Conservation (phyloP, 2,329 filamentous ascomycete species). For the Fusarium phyllophilum region DNA sequence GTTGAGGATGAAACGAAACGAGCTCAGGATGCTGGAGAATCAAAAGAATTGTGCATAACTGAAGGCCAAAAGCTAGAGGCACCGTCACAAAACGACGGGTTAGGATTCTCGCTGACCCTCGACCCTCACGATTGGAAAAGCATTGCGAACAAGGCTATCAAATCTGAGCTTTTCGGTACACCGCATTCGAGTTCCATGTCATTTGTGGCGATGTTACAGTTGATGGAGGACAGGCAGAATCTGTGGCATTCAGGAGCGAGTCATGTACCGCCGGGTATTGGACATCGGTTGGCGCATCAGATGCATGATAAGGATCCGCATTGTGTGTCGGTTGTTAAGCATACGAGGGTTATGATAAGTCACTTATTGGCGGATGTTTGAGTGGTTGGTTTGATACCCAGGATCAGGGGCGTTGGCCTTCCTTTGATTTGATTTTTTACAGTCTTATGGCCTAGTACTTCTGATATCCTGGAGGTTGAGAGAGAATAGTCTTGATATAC, state of each 20-base stretch:
- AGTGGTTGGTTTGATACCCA: conserved; percentile 9
- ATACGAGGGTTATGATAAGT: conserved; percentile 34
- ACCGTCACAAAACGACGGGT: not conserved
- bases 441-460: not conserved
- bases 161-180: conserved; percentile 32
- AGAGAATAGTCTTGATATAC: too few relatives aligned
- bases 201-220: conserved; percentile 28
- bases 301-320: conserved; percentile 34
- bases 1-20: conserved; percentile 36
- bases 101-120: conserved; percentile 22
- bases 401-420: not conserved
- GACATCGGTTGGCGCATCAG: conserved; percentile 10
- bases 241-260: conserved; percentile 38
- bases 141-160: conserved; percentile 36
- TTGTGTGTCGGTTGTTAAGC: conserved; percentile 40
- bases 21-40: conserved; percentile 25
- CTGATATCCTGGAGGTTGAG: not conserved
- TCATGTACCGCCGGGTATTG: conserved; percentile 8
- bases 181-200: not conserved
- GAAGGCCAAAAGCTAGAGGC: conserved; percentile 3
- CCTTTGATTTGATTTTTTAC: not conserved
- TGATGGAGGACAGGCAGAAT: conserved; percentile 41
- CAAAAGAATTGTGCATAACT: conserved; percentile 24
- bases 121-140: conserved; percentile 33
- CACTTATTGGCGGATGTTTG: conserved; percentile 20